Evolutionary conservation across 441 rosid species (phyloP).

Genomic region (Iberis amara): DNA sequence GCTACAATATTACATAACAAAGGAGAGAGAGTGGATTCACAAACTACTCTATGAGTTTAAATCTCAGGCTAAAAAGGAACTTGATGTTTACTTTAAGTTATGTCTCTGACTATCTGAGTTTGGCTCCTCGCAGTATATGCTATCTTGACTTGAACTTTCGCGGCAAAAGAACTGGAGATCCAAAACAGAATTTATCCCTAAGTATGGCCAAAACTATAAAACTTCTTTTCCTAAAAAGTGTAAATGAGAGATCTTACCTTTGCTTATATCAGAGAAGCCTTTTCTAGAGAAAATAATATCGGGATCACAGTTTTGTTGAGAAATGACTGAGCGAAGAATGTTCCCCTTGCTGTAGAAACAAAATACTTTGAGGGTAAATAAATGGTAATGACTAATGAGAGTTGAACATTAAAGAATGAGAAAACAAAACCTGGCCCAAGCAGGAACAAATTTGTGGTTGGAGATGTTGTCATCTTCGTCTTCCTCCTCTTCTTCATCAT

Average conservation of each 20-base stretch:
- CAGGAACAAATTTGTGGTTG: conserved; percentile 63
- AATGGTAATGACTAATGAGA: conserved; percentile 5
- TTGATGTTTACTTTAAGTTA: conserved; percentile 7
- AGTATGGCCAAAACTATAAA: conserved; percentile 7
- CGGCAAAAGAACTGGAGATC: conserved; percentile 49
- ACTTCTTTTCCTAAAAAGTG: neutral
- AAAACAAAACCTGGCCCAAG: conserved; percentile 72
- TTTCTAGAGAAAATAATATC: conserved; percentile 39
- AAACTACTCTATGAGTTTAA: conserved; percentile 1
- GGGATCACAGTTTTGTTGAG: conserved; percentile 52
- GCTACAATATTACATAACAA: conserved; percentile 3
- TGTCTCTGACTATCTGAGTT: conserved; percentile 10
- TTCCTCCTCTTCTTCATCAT: conserved; percentile 75
- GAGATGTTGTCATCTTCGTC: conserved; percentile 37
- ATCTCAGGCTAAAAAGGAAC: conserved; percentile 15
- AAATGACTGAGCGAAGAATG: conserved; percentile 34
- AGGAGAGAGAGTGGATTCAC: conserved; percentile 17
- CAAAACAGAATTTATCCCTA: conserved; percentile 9
- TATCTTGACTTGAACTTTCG: conserved; percentile 38
- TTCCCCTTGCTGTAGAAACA: conserved; percentile 48
- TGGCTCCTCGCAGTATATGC: neutral
- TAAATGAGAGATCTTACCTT: conserved; percentile 40
- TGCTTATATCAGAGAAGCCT: conserved; percentile 43
- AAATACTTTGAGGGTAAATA: conserved; percentile 12
- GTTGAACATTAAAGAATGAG: neutral